Conservation (phyloP, 2,329 filamentous ascomycete species). For the Cladosporium sp. region DNA sequence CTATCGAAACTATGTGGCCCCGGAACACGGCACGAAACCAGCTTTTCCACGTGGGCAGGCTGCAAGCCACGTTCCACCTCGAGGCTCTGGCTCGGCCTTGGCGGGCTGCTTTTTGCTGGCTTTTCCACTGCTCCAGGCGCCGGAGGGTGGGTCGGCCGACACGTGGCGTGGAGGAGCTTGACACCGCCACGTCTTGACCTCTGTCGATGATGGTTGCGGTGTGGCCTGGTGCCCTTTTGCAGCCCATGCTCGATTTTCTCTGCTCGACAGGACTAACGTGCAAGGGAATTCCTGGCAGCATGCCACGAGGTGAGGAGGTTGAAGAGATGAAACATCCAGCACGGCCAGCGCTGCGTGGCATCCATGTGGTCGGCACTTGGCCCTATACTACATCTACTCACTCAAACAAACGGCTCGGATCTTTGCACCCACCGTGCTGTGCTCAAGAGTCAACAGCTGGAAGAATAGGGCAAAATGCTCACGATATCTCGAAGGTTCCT, state of each 20-base stretch:
- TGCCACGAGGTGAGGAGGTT: neutral
- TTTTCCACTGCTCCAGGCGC: slow-evolving; percentile 12
- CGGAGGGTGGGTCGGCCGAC: neutral
- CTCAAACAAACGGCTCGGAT: neutral
- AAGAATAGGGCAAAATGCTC: neutral
- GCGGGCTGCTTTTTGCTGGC: neutral
- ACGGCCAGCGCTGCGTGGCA: slow-evolving; percentile 5
- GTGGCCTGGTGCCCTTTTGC: neutral
- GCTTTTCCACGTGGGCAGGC: slow-evolving; percentile 12
- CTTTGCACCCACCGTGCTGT: neutral
- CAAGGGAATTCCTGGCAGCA: neutral
- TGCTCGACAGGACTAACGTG: neutral
- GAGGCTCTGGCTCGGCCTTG: slow-evolving; percentile 1
- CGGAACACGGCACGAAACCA: neutral
- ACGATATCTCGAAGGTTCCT: neutral
- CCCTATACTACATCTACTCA: neutral
- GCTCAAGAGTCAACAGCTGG: neutral
- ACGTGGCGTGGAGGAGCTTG: slow-evolving; percentile 14
- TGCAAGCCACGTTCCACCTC: slow-evolving; percentile 4
- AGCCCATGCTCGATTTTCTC: neutral
- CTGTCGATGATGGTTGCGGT: slow-evolving; percentile 2
- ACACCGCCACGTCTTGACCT: slow-evolving; percentile 7
- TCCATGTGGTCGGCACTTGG: slow-evolving; percentile 11
- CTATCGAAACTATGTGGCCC: neutral
- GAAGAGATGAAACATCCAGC: slow-evolving; percentile 6